Percentiles rank a stretch among this genome's conserved stretches.
phyloP scores from a whole-genome alignment of 768 basidiomycete genomes.

The Coprinellus micaceus region DNA sequence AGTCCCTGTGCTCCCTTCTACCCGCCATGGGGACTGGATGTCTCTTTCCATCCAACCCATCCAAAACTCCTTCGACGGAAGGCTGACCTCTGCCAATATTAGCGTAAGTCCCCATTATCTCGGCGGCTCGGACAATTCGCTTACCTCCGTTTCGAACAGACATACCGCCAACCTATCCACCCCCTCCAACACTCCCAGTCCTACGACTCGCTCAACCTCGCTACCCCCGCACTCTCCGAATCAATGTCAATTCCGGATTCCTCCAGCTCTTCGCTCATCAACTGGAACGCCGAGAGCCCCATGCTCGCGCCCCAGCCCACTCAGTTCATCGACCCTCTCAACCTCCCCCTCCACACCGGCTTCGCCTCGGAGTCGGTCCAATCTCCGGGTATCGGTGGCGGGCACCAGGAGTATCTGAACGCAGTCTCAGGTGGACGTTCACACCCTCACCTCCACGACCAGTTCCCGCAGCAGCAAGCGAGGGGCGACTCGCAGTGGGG shows the following conservation, averaged over 20 bases:
- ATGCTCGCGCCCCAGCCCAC: conserved; percentile 20
- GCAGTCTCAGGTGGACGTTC: neutral
- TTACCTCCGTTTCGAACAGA: neutral
- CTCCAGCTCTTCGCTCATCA: conserved; percentile 35
- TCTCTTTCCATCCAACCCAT: neutral
- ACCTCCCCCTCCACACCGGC: conserved; percentile 14
- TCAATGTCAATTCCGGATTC: conserved; percentile 18
- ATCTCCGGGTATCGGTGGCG: conserved; percentile 6
- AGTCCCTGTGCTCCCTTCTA: conserved; percentile 5
- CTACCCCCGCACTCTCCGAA: conserved; percentile 13
- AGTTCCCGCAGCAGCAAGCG: neutral
- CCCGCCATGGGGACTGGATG: neutral
- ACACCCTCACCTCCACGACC: neutral
- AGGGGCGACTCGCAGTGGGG: neutral
- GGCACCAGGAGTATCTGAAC: neutral
- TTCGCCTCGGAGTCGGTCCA: conserved; percentile 11
- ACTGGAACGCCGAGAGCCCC: conserved; percentile 34
- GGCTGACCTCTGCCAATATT: neutral
- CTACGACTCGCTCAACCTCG: conserved; percentile 11
- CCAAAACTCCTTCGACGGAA: neutral
- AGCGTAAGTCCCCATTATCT: neutral
- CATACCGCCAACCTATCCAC: conserved; percentile 2
- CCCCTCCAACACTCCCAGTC: conserved; percentile 10
- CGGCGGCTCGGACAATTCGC: neutral
- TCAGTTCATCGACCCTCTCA: conserved; percentile 18